These are phyloP conservation scores for Escovopsis sp. DNA, from an alignment of 2,329 filamentous ascomycete genomes.

Conservation along the genomic window DNA sequence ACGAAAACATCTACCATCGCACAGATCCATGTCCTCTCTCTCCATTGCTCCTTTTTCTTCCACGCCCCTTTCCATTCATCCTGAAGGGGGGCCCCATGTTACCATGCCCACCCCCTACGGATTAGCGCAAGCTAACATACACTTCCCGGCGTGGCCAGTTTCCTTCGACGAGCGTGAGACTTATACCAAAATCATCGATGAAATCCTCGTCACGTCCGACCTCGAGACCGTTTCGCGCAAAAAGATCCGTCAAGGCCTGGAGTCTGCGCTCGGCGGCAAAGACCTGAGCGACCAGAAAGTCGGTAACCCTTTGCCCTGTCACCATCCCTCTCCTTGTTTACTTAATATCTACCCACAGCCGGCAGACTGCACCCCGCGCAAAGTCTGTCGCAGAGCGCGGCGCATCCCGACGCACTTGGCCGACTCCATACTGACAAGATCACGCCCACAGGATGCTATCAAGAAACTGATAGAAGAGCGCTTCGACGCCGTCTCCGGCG, in stretches of 20 bases:
- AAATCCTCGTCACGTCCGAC: conserved; percentile 41
- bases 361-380: background rate
- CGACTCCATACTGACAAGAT: background rate
- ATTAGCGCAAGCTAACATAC: background rate
- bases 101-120: too few relatives aligned
- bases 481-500: conserved; percentile 53
- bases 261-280: conserved; percentile 38
- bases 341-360: too few relatives aligned
- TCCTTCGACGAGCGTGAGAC: conserved; percentile 32
- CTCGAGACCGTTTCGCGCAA: conserved; percentile 50
- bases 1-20: too few relatives aligned
- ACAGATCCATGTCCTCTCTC: too few relatives aligned
- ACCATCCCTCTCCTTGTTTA: too few relatives aligned
- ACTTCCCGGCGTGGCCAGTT: conserved; percentile 23
- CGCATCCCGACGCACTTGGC: background rate
- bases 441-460: conserved; percentile 43
- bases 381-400: background rate
- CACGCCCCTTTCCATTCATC: background rate
- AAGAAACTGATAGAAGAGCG: conserved; percentile 59
- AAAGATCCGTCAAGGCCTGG: conserved; percentile 43
- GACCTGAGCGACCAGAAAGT: conserved; percentile 48
- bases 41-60: background rate
- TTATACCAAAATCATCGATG: conserved; percentile 46
- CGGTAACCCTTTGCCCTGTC: conserved; percentile 2
- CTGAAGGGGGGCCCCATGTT: background rate